These are phyloP conservation scores for Solanum hybrid DNA, from an alignment of 305 asterid species.

Conservation along the genomic window DNA sequence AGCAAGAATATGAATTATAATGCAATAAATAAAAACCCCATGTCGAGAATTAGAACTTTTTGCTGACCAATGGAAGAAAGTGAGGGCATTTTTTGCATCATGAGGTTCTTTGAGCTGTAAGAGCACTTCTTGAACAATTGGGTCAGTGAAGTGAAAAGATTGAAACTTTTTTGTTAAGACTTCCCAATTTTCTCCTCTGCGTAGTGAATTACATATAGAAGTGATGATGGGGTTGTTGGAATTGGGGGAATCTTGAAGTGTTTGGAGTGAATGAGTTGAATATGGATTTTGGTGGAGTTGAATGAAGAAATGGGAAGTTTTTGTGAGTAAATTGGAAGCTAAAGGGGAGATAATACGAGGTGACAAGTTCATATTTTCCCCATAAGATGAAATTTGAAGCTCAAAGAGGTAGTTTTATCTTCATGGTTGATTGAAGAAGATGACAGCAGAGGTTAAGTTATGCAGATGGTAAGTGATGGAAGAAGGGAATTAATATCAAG, in stretches of 20 bases:
- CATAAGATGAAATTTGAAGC: background rate
- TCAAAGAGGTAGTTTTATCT: background rate
- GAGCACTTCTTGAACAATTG: conserved; percentile 32
- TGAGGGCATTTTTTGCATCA: conserved; percentile 52
- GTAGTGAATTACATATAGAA: conserved; percentile 37
- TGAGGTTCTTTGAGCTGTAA: conserved; percentile 53
- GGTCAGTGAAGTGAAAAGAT: conserved; percentile 27
- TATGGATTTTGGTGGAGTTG: background rate
- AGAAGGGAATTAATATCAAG: background rate
- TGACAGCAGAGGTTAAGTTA: background rate
- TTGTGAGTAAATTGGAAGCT: conserved; percentile 2
- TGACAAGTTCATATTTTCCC: conserved; percentile 1
- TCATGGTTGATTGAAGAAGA: background rate
- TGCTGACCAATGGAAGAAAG: conserved; percentile 69
- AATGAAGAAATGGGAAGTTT: background rate
- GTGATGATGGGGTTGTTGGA: conserved; percentile 11
- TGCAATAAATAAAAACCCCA: conserved; percentile 41
- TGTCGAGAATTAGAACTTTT: conserved; percentile 28
- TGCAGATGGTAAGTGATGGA: background rate
- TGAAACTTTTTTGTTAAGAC: conserved; percentile 29
- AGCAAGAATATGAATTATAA: conserved; percentile 58
- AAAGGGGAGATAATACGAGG: background rate
- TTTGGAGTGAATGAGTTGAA: background rate
- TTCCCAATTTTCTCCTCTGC: conserved; percentile 42
- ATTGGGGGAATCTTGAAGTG: conserved; percentile 4